phyloP scores from a whole-genome alignment of 2,329 filamentous ascomycete genomes.

The Teratosphaeria viscida region DNA sequence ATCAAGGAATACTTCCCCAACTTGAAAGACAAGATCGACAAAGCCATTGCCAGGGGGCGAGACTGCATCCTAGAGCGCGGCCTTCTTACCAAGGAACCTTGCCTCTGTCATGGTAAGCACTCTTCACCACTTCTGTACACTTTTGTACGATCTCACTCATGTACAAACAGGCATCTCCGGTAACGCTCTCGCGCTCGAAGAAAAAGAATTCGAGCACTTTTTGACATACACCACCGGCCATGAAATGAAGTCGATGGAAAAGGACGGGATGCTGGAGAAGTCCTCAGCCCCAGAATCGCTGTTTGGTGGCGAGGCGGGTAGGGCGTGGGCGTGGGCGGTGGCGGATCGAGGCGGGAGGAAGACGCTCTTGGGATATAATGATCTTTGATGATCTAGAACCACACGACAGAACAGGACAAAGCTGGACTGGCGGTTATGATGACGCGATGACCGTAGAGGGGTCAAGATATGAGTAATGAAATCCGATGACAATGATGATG shows the following conservation, averaged over 20 bases:
- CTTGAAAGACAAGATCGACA: conserved; percentile 43
- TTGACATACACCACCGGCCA: conserved; percentile 47
- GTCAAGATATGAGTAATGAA: not conserved
- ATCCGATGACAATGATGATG: not conserved
- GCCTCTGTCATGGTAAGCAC: conserved; percentile 45
- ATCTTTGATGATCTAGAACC: conserved; percentile 28
- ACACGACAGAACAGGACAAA: not conserved
- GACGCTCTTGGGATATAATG: conserved; percentile 40
- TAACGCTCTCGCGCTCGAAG: conserved; percentile 48
- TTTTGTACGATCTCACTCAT: not conserved
- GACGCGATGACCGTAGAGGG: not conserved
- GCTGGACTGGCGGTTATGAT: not conserved
- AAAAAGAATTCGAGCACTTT: conserved; percentile 46
- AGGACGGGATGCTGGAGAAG: conserved; percentile 42
- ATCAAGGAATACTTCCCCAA: conserved; percentile 47
- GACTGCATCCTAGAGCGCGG: conserved; percentile 48
- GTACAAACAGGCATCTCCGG: conserved; percentile 41
- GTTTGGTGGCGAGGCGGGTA: conserved; percentile 34
- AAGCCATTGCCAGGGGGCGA: conserved; percentile 41
- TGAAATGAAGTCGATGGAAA: conserved; percentile 44
- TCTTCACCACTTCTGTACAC: not conserved
- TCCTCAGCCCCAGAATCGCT: conserved; percentile 40
- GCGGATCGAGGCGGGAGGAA: conserved; percentile 36
- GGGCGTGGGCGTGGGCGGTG: conserved; percentile 36
- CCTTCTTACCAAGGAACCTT: conserved; percentile 53